Base-by-base conservation (phyloP, 768 basidiomycete genomes). In the Cystobasidium tubakii region DNA sequence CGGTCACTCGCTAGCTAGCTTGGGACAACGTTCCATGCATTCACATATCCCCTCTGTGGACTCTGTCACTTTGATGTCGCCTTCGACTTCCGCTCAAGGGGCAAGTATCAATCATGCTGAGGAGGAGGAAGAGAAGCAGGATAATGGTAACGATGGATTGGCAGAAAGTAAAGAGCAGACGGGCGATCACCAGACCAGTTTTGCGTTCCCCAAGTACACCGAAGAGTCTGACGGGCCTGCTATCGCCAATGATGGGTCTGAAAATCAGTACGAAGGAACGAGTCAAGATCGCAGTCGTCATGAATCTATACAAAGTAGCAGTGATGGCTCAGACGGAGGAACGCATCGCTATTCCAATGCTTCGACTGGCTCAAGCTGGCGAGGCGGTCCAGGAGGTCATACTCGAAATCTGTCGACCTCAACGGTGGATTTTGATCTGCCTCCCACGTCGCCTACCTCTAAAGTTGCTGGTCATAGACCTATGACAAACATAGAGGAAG, bases 341-440 rank as follows among this genome's bases (percentile, higher is more conserved):
- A 25, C 25, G 1, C 7, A 34, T 60, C 57, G 57, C 17, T 25
- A 60, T 31, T 29, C 29, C 6, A 60, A 29, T 21, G 21, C 57
- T 29, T 60, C 57, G 6, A 34, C 57, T 60, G 57, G 57, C 9
- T 60, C 57, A 60, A 60, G 57, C 23, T 60, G 57, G 57, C 4
- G 27, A 29, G 57, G 57, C 13, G 57, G 57, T 27, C 57, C 57
- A 34, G 57, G 25, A 10, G 57, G 57, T 15, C 25, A 50, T 21
- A 50, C 25, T 13, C 17, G 57, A 34, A 60, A 27, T 34, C 33
- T 60, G 13, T 60, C 57, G 27, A 27, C 57, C 23, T 60, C 57
- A 29, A 60, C 57, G 29, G 57, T 34, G 13, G 57, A 60, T 34
- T 60, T 60, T 21, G 57, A 60, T 60, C 27, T 60, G 15, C 33